Conservation (phyloP, 768 basidiomycete species). For the Lactarius hatsudake region DNA sequence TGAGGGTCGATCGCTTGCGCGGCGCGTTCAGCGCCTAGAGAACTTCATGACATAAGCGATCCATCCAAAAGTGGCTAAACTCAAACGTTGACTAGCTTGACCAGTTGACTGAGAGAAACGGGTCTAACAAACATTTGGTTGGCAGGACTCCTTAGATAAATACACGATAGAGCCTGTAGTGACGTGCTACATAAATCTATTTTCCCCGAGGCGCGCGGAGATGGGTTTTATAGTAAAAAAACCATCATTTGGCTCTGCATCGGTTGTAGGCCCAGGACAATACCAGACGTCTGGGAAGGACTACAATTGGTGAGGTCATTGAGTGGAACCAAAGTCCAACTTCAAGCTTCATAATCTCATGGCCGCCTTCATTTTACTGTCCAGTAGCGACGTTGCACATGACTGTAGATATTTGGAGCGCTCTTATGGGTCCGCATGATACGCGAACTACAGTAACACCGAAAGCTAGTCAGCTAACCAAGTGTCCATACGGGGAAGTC, state of each 20-base stretch:
- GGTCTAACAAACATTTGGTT: background rate
- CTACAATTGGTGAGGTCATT: background rate
- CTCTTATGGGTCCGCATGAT: too few relatives aligned
- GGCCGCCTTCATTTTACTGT: background rate
- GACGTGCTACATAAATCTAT: background rate
- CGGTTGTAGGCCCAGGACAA: too few relatives aligned
- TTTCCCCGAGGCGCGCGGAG: background rate
- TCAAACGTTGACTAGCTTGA: too few relatives aligned
- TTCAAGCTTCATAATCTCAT: background rate
- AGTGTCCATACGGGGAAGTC: too few relatives aligned
- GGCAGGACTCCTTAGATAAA: background rate
- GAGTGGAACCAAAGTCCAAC: background rate
- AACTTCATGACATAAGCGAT: slow-evolving; percentile 13
- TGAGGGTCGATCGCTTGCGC: slow-evolving; percentile 17
- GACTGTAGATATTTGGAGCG: background rate
- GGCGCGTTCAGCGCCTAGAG: slow-evolving; percentile 15
- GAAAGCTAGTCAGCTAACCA: too few relatives aligned
- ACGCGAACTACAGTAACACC: too few relatives aligned
- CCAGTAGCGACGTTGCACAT: background rate
- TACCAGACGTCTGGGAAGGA: too few relatives aligned
- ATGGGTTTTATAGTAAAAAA: background rate
- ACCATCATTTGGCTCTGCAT: too few relatives aligned
- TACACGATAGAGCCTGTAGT: too few relatives aligned
- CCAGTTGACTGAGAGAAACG: too few relatives aligned
- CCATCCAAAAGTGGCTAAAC: too few relatives aligned